Percentiles rank a stretch among this genome's conserved stretches.
Evolutionary conservation across 192 early-diverging fungal species (phyloP).

Genomic region (Geosiphon pyriformis): DNA sequence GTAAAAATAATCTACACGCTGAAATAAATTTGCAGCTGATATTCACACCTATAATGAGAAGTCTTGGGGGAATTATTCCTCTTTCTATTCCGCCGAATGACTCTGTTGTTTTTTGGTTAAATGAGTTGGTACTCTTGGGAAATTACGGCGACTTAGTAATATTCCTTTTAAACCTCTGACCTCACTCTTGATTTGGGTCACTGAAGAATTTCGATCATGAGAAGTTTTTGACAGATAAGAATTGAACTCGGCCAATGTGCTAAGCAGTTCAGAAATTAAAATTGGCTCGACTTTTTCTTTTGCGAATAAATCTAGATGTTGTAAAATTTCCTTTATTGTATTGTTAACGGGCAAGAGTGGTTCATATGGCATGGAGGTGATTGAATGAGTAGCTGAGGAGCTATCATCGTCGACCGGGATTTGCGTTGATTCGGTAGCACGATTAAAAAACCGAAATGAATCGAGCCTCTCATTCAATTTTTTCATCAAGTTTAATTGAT

Average conservation of each 20-base stretch:
- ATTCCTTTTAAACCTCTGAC: constrained; percentile 34
- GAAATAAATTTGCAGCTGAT: too few species aligned
- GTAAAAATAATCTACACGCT: too few species aligned
- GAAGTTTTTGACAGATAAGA: not conserved
- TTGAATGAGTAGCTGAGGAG: not conserved
- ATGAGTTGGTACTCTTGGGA: constrained; percentile 24
- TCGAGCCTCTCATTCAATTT: not conserved
- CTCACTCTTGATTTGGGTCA: constrained; percentile 30
- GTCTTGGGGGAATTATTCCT: too few species aligned
- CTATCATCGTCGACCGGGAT: not conserved
- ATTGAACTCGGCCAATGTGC: not conserved
- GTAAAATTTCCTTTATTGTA: not conserved
- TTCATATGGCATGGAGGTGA: not conserved
- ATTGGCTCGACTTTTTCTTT: not conserved
- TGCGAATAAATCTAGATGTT: not conserved
- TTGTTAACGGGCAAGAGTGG: not conserved
- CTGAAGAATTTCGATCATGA: not conserved
- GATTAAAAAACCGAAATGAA: not conserved
- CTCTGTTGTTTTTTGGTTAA: too few species aligned
- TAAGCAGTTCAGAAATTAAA: not conserved
- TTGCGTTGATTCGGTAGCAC: not conserved
- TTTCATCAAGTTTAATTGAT: not conserved
- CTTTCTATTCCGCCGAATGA: not conserved
- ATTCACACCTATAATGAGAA: too few species aligned
- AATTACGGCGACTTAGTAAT: constrained; percentile 33